Conservation (phyloP, 805 yeast species). For the Kuraishia molischiana region DNA sequence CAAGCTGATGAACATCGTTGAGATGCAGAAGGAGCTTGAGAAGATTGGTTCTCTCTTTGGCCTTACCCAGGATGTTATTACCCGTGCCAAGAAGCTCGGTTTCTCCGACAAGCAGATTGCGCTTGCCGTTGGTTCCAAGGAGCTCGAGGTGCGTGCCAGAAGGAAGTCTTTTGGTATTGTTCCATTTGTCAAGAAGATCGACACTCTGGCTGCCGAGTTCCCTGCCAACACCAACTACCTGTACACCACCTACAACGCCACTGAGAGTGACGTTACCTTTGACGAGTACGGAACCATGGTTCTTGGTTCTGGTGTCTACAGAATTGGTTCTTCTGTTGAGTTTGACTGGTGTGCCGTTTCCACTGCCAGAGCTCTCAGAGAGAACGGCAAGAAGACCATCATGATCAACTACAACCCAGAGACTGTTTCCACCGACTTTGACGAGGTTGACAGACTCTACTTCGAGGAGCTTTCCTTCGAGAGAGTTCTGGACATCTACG, state of each 20-base stretch:
- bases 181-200: slow-evolving; percentile 95
- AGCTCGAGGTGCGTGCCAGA: slow-evolving; percentile 71
- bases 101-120: slow-evolving; percentile 94
- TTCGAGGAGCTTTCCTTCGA: slow-evolving; percentile 93
- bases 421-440: slow-evolving; percentile 96
- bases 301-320: slow-evolving; percentile 97
- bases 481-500: slow-evolving; percentile 96
- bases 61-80: slow-evolving; percentile 59
- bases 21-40: slow-evolving; percentile 77
- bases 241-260: slow-evolving; percentile 93
- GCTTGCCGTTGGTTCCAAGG: slow-evolving; percentile 58
- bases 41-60: slow-evolving; percentile 45
- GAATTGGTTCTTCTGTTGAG: slow-evolving; percentile 97
- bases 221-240: slow-evolving; percentile 95
- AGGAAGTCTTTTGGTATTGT: slow-evolving; percentile 73
- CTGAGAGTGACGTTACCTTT: slow-evolving; percentile 73
- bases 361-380: slow-evolving; percentile 90
- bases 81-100: slow-evolving; percentile 84
- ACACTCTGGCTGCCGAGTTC: slow-evolving; percentile 97
- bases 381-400: slow-evolving; percentile 77
- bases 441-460: slow-evolving; percentile 94
- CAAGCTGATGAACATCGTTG: slow-evolving; percentile 88
- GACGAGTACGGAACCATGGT: slow-evolving; percentile 90
- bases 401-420: slow-evolving; percentile 98
- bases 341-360: slow-evolving; percentile 99